Evolutionary conservation across 192 early-diverging fungal species (phyloP).

Genomic region (Haplosporangium gracile): DNA sequence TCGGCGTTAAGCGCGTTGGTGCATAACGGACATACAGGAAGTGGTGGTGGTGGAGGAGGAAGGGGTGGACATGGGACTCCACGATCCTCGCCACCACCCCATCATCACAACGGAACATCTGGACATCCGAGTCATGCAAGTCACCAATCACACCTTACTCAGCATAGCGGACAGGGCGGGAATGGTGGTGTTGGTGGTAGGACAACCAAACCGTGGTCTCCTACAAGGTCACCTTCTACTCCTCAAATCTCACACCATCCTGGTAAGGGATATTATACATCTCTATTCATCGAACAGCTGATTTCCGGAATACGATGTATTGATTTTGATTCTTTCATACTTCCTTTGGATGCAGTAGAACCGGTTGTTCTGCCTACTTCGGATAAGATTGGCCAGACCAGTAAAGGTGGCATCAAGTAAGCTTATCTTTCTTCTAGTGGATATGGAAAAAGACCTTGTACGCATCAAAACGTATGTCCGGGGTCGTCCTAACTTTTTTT

Average conservation of each 20-base stretch:
- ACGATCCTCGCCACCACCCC: constrained; percentile 6
- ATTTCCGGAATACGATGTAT: too few relatives aligned
- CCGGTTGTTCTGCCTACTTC: constrained; percentile 35
- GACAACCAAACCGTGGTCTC: constrained; percentile 18
- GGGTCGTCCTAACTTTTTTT: too few relatives aligned
- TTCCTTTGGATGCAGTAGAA: constrained; percentile 17
- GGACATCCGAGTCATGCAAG: constrained; percentile 9
- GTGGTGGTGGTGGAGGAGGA: not conserved
- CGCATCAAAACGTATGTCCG: too few relatives aligned
- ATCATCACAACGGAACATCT: constrained; percentile 15
- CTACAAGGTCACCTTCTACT: constrained; percentile 10
- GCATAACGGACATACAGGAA: not conserved
- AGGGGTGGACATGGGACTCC: constrained; percentile 39
- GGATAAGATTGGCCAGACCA: constrained; percentile 46
- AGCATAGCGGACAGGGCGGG: not conserved
- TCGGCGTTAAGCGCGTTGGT: not conserved
- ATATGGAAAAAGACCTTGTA: not conserved
- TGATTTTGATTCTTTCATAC: not conserved
- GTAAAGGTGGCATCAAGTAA: constrained; percentile 55
- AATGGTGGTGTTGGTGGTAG: not conserved
- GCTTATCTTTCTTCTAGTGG: not conserved
- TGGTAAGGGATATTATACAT: not conserved
- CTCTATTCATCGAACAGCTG: not conserved
- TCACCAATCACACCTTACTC: constrained; percentile 16
- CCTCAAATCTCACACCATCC: not conserved